Evolutionary conservation across 805 yeast genomes (phyloP).

Genomic region (Nakazawaea siamensis): DNA sequence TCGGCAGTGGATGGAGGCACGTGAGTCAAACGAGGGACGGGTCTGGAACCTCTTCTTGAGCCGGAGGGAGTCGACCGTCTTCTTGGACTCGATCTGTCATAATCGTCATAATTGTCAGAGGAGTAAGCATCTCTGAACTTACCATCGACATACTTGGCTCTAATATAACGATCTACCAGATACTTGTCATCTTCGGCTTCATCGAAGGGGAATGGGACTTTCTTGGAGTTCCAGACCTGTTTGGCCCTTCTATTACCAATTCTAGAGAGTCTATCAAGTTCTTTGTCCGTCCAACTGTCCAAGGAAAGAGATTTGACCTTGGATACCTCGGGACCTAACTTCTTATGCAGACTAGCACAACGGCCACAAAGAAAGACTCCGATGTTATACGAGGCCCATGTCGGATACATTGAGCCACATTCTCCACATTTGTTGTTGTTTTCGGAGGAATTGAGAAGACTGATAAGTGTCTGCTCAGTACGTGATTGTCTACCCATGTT

Average conservation of each 20-base stretch:
- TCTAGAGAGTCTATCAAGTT: constrained; percentile 33
- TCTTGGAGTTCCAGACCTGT: constrained; percentile 59
- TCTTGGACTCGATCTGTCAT: constrained; percentile 1
- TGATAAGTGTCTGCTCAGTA: constrained; percentile 33
- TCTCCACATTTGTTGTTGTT: constrained; percentile 76
- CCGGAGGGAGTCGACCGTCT: neutral
- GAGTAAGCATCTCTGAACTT: constrained; percentile 38
- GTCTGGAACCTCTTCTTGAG: neutral
- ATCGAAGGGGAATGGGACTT: constrained; percentile 65
- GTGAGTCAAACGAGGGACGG: constrained; percentile 26
- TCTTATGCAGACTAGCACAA: constrained; percentile 74
- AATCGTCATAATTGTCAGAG: constrained; percentile 11
- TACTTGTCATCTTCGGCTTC: constrained; percentile 67
- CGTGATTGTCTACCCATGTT: constrained; percentile 3
- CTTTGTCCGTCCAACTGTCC: constrained; percentile 58
- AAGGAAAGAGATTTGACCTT: constrained; percentile 64
- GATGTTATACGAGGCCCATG: constrained; percentile 37
- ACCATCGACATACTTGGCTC: constrained; percentile 64
- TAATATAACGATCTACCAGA: constrained; percentile 47
- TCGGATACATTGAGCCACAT: constrained; percentile 62
- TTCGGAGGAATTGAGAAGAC: constrained; percentile 46
- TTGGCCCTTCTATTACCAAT: constrained; percentile 60
- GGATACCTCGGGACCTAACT: constrained; percentile 53
- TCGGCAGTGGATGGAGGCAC: constrained; percentile 48
- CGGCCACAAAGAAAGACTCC: constrained; percentile 79